phyloP scores from a whole-genome alignment of 768 basidiomycete genomes.

The Obba rivulosa region DNA sequence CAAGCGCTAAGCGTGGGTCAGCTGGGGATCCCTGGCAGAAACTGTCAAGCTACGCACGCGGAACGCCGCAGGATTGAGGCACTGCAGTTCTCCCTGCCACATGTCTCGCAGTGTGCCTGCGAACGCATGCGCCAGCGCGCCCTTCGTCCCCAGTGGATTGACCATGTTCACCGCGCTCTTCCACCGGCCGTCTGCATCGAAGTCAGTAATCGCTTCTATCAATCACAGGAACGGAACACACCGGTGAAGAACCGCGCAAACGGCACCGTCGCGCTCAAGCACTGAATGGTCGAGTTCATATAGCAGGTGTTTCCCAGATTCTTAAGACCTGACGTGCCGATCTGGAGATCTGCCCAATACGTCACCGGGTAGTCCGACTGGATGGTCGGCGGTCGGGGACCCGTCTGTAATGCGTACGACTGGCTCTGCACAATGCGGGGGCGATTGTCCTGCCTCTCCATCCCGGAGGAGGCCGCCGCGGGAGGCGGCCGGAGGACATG shows the following conservation, averaged over 20 bases:
- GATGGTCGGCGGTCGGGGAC: slow-evolving; percentile 62
- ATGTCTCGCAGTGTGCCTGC: slow-evolving; percentile 78
- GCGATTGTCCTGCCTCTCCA: slow-evolving; percentile 75
- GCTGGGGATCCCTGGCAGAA: slow-evolving; percentile 5
- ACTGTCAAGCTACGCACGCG: slow-evolving; percentile 41
- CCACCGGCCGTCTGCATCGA: slow-evolving; percentile 65
- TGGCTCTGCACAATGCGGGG: slow-evolving; percentile 42
- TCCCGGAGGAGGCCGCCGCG: slow-evolving; percentile 57
- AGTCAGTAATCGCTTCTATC: not conserved
- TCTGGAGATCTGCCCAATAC: slow-evolving; percentile 79
- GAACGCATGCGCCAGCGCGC: slow-evolving; percentile 75
- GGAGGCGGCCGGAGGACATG: slow-evolving; percentile 75
- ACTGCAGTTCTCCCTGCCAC: slow-evolving; percentile 83
- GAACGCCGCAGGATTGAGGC: slow-evolving; percentile 77
- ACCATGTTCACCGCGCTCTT: slow-evolving; percentile 75
- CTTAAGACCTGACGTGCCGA: slow-evolving; percentile 83
- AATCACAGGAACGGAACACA: slow-evolving; percentile 30
- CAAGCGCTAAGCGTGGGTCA: slow-evolving; percentile 43
- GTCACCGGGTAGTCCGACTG: slow-evolving; percentile 72
- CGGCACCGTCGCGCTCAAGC: slow-evolving; percentile 89
- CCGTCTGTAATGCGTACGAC: slow-evolving; percentile 27
- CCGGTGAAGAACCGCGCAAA: slow-evolving; percentile 92
- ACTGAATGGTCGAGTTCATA: slow-evolving; percentile 98
- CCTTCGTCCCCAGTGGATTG: slow-evolving; percentile 87
- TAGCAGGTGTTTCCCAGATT: slow-evolving; percentile 98